phyloP scores from a whole-genome alignment of 2,329 filamentous ascomycete genomes.

The Tolypocladium pustulatum region DNA sequence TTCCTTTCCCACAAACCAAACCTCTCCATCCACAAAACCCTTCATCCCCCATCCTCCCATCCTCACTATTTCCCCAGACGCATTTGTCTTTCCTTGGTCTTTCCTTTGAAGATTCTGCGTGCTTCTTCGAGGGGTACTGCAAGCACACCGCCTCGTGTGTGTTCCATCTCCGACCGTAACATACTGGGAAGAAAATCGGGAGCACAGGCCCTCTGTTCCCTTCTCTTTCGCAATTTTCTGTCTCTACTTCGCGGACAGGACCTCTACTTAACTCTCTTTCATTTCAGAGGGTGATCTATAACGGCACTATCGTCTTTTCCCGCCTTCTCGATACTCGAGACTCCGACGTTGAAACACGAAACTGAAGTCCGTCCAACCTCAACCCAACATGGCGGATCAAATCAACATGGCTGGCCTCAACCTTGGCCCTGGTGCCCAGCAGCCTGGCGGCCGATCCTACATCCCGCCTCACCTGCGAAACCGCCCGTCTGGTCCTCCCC shows the following conservation, averaged over 20 bases:
- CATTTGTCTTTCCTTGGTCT: conserved; percentile 29
- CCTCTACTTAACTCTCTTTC: conserved; percentile 15
- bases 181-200: conserved; percentile 18
- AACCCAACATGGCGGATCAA: conserved; percentile 65
- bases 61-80: conserved; percentile 18
- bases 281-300: conserved; percentile 19
- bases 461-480: conserved; percentile 76
- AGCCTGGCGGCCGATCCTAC: conserved; percentile 50
- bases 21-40: conserved; percentile 17
- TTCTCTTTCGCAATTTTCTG: conserved; percentile 18
- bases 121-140: conserved; percentile 29
- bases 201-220: conserved; percentile 22
- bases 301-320: conserved; percentile 5
- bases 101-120: conserved; percentile 36
- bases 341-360: conserved; percentile 1
- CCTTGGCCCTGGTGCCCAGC: conserved; percentile 38
- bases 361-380: conserved; percentile 9
- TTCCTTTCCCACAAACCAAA: conserved; percentile 22
- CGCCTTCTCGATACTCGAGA: background rate
- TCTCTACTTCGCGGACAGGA: conserved; percentile 18
- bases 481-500: conserved; percentile 16
- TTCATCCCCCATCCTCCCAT: conserved; percentile 18
- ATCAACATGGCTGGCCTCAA: conserved; percentile 71
- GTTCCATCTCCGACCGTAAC: conserved; percentile 13
- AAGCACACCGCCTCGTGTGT: conserved; percentile 19